These are phyloP conservation scores for Penicillium sp. DNA, from an alignment of 2,329 filamentous ascomycete genomes.

Conservation along the genomic window DNA sequence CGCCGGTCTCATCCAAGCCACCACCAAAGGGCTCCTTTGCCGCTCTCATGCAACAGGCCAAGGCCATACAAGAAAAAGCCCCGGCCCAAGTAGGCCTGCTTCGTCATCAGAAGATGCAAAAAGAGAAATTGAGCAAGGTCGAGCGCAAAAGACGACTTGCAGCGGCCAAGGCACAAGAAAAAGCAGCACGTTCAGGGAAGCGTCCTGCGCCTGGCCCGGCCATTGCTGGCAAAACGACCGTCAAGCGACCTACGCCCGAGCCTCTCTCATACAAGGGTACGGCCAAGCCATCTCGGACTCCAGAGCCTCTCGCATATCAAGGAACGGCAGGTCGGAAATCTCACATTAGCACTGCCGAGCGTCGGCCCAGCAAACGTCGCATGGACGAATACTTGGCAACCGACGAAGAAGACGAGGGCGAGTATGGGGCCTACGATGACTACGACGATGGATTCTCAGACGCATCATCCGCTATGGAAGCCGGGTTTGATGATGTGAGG, in stretches of 20 bases:
- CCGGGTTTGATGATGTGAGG: constrained; percentile 50
- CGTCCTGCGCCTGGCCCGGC: constrained; percentile 27
- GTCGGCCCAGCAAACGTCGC: constrained; percentile 31
- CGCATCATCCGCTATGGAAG: constrained; percentile 55
- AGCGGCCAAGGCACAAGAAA: constrained; percentile 46
- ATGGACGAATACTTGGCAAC: constrained; percentile 50
- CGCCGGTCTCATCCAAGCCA: constrained; percentile 38
- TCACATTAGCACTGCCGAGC: constrained; percentile 30
- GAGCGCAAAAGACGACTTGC: constrained; percentile 52
- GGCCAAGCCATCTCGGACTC: constrained; percentile 32
- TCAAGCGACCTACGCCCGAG: constrained; percentile 37
- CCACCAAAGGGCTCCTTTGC: constrained; percentile 62
- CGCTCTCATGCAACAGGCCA: constrained; percentile 61
- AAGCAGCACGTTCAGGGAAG: constrained; percentile 36
- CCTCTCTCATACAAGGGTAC: constrained; percentile 43
- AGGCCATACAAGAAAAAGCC: constrained; percentile 54
- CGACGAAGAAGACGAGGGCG: constrained; percentile 52
- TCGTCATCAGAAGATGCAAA: constrained; percentile 57
- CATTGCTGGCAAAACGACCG: constrained; percentile 24
- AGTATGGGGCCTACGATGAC: constrained; percentile 34
- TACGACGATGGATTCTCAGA: constrained; percentile 49
- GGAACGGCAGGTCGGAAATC: constrained; percentile 45
- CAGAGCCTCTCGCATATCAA: constrained; percentile 38
- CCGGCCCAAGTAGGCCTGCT: constrained; percentile 53
- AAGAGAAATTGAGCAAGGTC: constrained; percentile 59